phyloP scores from a whole-genome alignment of 495 filamentous ascomycete genomes.

The Filosporella fistucella region DNA sequence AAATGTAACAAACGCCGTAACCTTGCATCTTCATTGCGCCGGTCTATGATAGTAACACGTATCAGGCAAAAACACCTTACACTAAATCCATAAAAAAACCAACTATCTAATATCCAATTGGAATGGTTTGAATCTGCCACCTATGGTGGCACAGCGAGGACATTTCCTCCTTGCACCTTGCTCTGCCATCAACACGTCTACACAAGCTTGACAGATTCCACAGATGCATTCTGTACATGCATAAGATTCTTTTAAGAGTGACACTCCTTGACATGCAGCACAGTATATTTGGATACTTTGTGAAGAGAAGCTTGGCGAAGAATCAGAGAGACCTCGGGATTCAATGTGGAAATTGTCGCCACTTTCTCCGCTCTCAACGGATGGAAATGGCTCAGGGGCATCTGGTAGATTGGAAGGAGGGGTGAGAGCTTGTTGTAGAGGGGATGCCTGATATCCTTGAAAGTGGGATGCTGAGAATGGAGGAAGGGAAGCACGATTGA shows the following conservation, averaged over 20 bases:
- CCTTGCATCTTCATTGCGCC: constrained; percentile 13
- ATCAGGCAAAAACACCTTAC: background rate
- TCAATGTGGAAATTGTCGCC: constrained; percentile 64
- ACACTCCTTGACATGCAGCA: constrained; percentile 71
- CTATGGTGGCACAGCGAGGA: constrained; percentile 61
- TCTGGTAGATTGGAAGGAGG: constrained; percentile 66
- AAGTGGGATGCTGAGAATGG: constrained; percentile 55
- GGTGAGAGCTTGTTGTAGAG: constrained; percentile 79
- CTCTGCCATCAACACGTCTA: constrained; percentile 68
- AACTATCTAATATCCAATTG: constrained; percentile 26
- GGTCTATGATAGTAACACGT: constrained; percentile 10
- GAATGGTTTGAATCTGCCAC: constrained; percentile 64
- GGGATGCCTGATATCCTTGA: constrained; percentile 79
- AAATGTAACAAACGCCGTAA: background rate
- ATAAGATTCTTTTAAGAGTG: constrained; percentile 72
- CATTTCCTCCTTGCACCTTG: constrained; percentile 57
- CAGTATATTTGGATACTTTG: constrained; percentile 82
- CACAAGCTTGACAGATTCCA: constrained; percentile 81
- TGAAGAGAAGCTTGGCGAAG: constrained; percentile 48
- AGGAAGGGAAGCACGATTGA: constrained; percentile 75
- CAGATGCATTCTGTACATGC: constrained; percentile 95
- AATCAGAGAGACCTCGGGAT: constrained; percentile 44
- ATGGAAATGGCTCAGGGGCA: constrained; percentile 73
- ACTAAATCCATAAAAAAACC: background rate
- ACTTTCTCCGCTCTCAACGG: constrained; percentile 65